A percentile compares a stretch with the other conserved stretches of the same genome.
Conservation (phyloP, 768 basidiomycete genomes). For the Hydnum rufescens region DNA sequence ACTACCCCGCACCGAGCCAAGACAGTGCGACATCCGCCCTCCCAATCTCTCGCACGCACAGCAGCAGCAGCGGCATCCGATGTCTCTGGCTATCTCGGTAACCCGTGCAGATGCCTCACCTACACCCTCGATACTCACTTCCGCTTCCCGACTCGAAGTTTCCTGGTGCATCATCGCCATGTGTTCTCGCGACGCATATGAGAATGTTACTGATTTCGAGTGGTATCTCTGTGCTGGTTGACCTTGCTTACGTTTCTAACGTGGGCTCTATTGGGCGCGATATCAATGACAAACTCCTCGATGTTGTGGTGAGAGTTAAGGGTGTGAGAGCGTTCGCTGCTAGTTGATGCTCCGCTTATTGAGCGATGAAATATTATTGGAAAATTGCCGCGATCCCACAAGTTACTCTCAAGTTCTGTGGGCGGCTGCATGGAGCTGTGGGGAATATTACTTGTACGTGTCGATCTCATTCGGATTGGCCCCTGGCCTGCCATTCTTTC, state of each 20-base stretch:
- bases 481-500: constrained; percentile 7
- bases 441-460: constrained; percentile 80
- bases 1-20: constrained; percentile 52
- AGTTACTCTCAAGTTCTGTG: constrained; percentile 72
- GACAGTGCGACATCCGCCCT: constrained; percentile 19
- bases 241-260: constrained; percentile 71
- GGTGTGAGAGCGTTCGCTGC: constrained; percentile 56
- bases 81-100: too few relatives aligned
- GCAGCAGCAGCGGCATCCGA: constrained; percentile 13
- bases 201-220: constrained; percentile 80
- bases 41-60: constrained; percentile 32
- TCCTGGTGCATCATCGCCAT: constrained; percentile 68
- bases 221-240: constrained; percentile 90
- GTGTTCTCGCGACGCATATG: constrained; percentile 65
- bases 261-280: constrained; percentile 40
- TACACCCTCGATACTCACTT: constrained; percentile 55
- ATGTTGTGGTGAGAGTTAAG: constrained; percentile 65
- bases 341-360: constrained; percentile 62
- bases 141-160: constrained; percentile 71
- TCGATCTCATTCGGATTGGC: not conserved
- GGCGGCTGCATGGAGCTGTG: constrained; percentile 94
- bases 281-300: constrained; percentile 70
- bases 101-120: too few relatives aligned
- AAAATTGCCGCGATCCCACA: constrained; percentile 43
- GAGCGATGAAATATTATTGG: constrained; percentile 53